Base-by-base conservation (phyloP, 1,139 yeast species). In the Cylindricascospora bacillispora region DNA sequence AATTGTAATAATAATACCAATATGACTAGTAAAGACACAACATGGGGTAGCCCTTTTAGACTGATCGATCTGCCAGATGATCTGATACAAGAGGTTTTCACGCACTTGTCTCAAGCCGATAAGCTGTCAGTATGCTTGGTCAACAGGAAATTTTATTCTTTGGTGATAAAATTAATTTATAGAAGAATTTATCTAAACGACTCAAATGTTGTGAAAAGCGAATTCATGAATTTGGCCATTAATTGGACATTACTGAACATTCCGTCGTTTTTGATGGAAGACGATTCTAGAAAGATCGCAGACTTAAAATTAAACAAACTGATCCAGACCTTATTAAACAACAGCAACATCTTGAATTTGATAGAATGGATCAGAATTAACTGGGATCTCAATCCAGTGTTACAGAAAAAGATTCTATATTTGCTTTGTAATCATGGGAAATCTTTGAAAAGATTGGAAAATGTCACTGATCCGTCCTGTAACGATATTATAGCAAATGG, bases 351-450 rank as follows among this genome's bases (percentile, higher is more conserved):
- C 4, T 32, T 49, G 28, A 41, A 47, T 17, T 35, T 45, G 17
- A 51, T 60, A 4, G 48, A 48, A 22, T 60, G 63, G 53, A 49
- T 61, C 5, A 40, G 65, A 33, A 43, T 61, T 16, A 61, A 60
- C 36, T 60, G 64, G 63, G 66, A 61, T 38, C 39, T 60, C 24
- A 52, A 54, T 28, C 35, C 54, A 4, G 29, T 27, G 2, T 32
- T 49, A 9, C 65, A 60, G 35, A 46, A 36, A 27, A 31, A 36
- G 10, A 43, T 60, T 10, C 33, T 60, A 5, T 33, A 35, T 6
- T 23, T 49, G 4, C 30, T 60, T 7, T 46, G 57, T 20, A 35
- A 39, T 4, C 34, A 46, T 11, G 55, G 58, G 2, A 31, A 36
- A 15, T 49, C 59, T 14, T 36, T 61, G 11, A 44, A 42, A 30